Evolutionary conservation across 179 eudicot species (phyloP).

Genomic region (Silene noctiflora): DNA sequence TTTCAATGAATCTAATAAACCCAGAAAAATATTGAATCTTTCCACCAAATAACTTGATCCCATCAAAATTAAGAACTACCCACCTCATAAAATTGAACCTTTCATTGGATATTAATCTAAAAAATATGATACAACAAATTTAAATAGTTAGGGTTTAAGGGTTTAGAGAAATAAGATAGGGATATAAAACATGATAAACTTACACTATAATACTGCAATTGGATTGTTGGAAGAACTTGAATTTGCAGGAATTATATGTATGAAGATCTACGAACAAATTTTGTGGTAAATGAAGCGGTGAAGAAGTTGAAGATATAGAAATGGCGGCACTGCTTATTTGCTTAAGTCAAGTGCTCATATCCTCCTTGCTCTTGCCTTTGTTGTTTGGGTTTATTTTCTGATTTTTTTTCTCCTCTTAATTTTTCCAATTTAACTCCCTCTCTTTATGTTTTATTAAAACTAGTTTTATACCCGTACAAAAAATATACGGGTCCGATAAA

Average conservation of each 20-base stretch:
- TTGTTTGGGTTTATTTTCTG: too few species aligned
- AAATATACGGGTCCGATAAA: too few species aligned
- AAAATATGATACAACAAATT: neutral
- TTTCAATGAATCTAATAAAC: constrained; percentile 20
- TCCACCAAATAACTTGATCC: constrained; percentile 23
- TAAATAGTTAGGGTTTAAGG: constrained; percentile 24
- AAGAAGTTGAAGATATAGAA: neutral
- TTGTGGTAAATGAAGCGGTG: neutral
- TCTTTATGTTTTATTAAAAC: too few species aligned
- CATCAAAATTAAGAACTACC: constrained; percentile 24
- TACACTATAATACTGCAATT: constrained; percentile 9
- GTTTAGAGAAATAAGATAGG: neutral
- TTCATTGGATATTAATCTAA: constrained; percentile 10
- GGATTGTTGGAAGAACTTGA: neutral
- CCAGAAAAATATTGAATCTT: constrained; percentile 25
- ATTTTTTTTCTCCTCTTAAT: too few species aligned
- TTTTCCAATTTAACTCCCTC: too few species aligned
- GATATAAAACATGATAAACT: constrained; percentile 12
- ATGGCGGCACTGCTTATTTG: neutral
- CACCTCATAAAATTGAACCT: constrained; percentile 9
- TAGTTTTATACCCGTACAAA: too few species aligned
- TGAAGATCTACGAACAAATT: neutral
- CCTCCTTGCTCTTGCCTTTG: too few species aligned
- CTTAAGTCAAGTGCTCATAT: too few species aligned
- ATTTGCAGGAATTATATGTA: constrained; percentile 4